These are phyloP conservation scores for Vitis hybrid DNA, from an alignment of 177 flowering plant species.

Conservation along the genomic window DNA sequence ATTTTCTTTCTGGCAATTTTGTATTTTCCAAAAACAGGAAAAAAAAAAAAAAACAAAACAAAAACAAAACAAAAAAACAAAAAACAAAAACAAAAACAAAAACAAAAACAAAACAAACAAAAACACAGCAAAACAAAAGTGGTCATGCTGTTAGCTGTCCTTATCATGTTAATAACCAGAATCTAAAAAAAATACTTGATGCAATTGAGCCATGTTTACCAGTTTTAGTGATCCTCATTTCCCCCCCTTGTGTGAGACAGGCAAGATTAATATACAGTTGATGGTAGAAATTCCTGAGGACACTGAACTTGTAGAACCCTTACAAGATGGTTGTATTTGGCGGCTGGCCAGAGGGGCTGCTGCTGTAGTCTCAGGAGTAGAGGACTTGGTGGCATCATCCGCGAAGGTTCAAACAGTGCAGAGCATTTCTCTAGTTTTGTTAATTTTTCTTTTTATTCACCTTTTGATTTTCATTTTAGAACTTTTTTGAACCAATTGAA, in stretches of 20 bases:
- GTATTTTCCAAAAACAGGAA: too few species aligned
- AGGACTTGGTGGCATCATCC: constrained; percentile 31
- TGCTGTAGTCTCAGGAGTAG: constrained; percentile 46
- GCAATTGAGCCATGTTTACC: neutral
- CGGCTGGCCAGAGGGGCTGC: constrained; percentile 90
- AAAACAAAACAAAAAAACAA: too few species aligned
- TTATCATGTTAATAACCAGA: neutral
- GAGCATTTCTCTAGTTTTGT: neutral
- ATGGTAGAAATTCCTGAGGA: constrained; percentile 58
- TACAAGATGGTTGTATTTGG: constrained; percentile 81
- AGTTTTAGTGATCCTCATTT: constrained; percentile 1
- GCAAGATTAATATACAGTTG: constrained; percentile 57
- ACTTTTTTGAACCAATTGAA: neutral
- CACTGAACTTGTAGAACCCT: constrained; percentile 69
- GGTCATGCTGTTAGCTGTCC: neutral
- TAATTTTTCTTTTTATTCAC: neutral
- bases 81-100: too few species aligned
- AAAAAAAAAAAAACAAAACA: neutral
- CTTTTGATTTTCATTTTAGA: neutral
- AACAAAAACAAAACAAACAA: too few species aligned
- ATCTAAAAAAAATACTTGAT: neutral
- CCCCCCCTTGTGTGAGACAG: constrained; percentile 33
- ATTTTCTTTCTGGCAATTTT: too few species aligned
- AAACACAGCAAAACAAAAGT: too few species aligned
- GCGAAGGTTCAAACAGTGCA: constrained; percentile 50